Evolutionary conservation across 2,329 filamentous ascomycete species (phyloP).

Genomic region (Parasarocladium wereldwijsianum): DNA sequence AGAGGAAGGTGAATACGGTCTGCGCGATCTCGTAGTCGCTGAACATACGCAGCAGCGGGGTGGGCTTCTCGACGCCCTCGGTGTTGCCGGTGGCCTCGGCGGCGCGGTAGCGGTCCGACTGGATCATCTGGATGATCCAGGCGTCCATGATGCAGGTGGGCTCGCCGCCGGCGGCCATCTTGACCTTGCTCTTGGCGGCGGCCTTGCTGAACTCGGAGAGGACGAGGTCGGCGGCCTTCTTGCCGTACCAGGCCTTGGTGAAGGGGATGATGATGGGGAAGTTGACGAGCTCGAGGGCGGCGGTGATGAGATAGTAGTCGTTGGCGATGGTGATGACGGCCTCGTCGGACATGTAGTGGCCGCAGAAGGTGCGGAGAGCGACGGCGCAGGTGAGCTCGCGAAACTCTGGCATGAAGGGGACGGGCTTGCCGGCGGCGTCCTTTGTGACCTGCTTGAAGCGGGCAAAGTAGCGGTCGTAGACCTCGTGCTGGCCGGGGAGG

Average conservation of each 20-base stretch:
- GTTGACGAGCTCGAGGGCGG: constrained; percentile 91
- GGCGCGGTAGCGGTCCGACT: constrained; percentile 70
- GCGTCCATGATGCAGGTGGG: constrained; percentile 89
- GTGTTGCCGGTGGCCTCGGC: constrained; percentile 60
- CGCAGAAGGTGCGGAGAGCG: constrained; percentile 92
- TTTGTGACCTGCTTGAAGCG: constrained; percentile 64
- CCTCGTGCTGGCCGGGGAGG: constrained; percentile 81
- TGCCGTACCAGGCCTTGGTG: constrained; percentile 94
- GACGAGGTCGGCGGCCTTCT: constrained; percentile 89
- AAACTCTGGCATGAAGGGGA: constrained; percentile 83
- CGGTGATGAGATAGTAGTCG: constrained; percentile 94
- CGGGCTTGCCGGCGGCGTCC: constrained; percentile 54
- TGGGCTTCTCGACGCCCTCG: constrained; percentile 64
- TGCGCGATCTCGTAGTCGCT: constrained; percentile 82
- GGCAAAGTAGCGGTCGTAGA: constrained; percentile 78
- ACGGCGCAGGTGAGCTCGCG: constrained; percentile 91
- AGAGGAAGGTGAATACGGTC: constrained; percentile 91
- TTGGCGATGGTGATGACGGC: constrained; percentile 87
- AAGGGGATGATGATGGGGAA: constrained; percentile 93
- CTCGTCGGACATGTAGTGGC: constrained; percentile 84
- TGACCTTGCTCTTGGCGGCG: constrained; percentile 81
- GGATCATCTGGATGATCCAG: constrained; percentile 80
- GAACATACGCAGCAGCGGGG: constrained; percentile 72
- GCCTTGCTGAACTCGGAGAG: constrained; percentile 81
- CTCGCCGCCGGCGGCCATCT: constrained; percentile 78